Percentiles rank a stretch among this genome's conserved stretches.
Evolutionary conservation across 345 rosid species (phyloP).

Genomic region (Rhodamnia argentea): DNA sequence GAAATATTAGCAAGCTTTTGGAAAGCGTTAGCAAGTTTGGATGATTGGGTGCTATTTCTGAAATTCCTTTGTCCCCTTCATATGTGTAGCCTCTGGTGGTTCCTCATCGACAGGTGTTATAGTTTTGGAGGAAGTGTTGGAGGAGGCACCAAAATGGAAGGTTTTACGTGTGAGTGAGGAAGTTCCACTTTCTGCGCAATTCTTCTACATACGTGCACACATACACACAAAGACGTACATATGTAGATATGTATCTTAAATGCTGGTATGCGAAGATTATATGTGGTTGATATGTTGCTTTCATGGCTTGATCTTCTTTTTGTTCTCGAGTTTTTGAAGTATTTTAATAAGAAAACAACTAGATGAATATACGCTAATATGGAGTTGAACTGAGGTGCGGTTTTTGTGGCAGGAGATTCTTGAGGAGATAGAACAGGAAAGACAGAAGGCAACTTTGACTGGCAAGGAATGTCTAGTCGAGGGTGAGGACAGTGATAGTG

Average conservation of each 20-base stretch:
- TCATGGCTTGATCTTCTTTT: neutral
- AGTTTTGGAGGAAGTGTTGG: constrained; percentile 61
- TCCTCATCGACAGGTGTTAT: constrained; percentile 26
- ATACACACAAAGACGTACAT: neutral
- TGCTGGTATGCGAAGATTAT: neutral
- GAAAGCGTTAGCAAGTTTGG: neutral
- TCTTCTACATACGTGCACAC: neutral
- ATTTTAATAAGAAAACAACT: neutral
- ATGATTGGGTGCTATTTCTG: neutral
- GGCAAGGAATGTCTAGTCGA: constrained; percentile 24
- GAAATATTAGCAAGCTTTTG: neutral
- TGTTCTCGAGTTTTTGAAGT: neutral
- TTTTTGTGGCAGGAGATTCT: constrained; percentile 57
- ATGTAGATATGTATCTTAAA: neutral
- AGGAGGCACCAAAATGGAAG: constrained; percentile 97
- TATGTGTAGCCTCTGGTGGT: constrained; percentile 28
- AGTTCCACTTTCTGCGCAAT: constrained; percentile 35
- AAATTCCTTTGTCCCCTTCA: neutral
- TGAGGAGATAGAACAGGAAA: constrained; percentile 78
- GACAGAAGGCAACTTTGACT: constrained; percentile 33
- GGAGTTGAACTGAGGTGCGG: neutral
- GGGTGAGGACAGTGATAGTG: constrained; percentile 31
- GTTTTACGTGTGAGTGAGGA: constrained; percentile 98
- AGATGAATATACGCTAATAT: neutral
- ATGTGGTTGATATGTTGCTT: neutral